phyloP scores from a whole-genome alignment of 1,284 basidiomycete genomes.

The Irpex sp. region DNA sequence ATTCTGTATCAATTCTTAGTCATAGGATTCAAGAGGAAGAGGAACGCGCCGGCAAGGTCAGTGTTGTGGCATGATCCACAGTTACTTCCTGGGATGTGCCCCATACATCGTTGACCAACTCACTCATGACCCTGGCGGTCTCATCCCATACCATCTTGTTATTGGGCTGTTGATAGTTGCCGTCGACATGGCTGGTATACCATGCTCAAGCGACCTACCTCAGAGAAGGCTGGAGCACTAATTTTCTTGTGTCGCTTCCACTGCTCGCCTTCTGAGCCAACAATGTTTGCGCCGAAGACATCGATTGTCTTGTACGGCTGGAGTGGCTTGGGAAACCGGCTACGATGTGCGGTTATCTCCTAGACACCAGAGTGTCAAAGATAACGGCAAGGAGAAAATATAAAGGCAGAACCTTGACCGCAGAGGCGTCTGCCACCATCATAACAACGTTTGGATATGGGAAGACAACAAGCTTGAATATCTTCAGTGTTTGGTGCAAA shows the following conservation, averaged over 20 bases:
- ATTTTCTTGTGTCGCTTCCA: conserved; percentile 10
- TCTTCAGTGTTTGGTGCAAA: background rate
- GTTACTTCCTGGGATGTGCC: conserved; percentile 19
- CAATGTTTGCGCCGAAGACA: conserved; percentile 6
- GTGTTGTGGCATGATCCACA: conserved; percentile 25
- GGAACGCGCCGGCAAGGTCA: conserved; percentile 40
- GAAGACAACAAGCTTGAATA: conserved; percentile 1
- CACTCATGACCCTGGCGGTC: conserved; percentile 32
- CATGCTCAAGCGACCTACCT: conserved; percentile 2
- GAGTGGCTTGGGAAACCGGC: conserved; percentile 3
- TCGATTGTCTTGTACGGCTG: background rate
- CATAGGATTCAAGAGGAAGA: background rate
- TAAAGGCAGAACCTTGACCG: conserved; percentile 6
- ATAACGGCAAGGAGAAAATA: background rate
- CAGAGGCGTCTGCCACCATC: conserved; percentile 7
- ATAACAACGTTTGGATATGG: background rate
- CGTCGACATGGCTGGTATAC: background rate
- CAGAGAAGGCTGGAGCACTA: conserved; percentile 7
- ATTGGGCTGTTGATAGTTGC: conserved; percentile 32
- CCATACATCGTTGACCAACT: conserved; percentile 33
- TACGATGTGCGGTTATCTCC: conserved; percentile 4
- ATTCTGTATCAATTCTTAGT: background rate
- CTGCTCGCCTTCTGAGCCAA: conserved; percentile 8
- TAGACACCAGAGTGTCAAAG: background rate
- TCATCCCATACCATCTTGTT: conserved; percentile 53